These are phyloP conservation scores for Mimosa bimucronata DNA, from an alignment of 306 rosid genomes.

Conservation along the genomic window DNA sequence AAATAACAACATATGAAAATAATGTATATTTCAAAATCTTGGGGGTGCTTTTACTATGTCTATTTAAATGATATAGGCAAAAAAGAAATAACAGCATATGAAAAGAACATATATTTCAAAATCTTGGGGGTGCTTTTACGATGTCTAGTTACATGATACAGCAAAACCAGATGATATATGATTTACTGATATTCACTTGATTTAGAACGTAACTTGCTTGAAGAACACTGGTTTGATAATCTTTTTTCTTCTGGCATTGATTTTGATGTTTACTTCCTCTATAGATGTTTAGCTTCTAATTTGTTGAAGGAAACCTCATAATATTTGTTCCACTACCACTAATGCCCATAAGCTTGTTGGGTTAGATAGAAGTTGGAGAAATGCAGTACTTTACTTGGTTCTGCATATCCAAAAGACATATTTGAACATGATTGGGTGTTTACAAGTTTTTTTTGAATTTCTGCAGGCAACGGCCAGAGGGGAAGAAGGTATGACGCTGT, in stretches of 20 bases:
- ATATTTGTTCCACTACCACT: neutral
- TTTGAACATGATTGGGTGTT: neutral
- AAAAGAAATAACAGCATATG: neutral
- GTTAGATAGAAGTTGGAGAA: neutral
- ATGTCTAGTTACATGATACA: neutral
- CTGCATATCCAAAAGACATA: constrained; percentile 9
- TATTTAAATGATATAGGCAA: no score
- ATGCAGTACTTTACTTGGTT: neutral
- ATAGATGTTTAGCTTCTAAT: neutral
- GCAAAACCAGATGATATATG: neutral
- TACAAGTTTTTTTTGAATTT: constrained; percentile 18
- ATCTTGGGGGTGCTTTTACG: neutral
- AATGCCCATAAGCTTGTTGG: neutral
- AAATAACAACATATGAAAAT: no score
- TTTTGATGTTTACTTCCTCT: neutral
- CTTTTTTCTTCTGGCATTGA: neutral
- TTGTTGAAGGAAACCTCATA: neutral
- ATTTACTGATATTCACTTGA: neutral
- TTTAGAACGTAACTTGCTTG: neutral
- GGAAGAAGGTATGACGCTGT: constrained; percentile 76
- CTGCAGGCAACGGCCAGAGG: constrained; percentile 76
- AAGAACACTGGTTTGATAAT: neutral
- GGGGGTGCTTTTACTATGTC: neutral
- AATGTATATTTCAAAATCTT: neutral
- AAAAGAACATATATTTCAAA: neutral